Conservation (phyloP, 176 grass and related monocot genomes). For the Luzula sylvatica region DNA sequence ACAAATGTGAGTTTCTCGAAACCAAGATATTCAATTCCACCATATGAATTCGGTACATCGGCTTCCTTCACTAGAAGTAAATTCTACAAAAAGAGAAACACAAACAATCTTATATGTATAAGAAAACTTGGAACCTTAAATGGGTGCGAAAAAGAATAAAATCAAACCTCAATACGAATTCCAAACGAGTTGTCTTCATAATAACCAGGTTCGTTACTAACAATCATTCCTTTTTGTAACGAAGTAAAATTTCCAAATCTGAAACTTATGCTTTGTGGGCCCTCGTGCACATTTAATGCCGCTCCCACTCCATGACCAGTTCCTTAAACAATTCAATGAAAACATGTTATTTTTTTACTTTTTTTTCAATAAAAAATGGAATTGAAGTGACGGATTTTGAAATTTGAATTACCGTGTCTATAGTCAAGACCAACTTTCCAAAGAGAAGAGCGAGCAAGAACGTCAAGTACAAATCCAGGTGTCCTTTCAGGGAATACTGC, state of each 20-base stretch:
- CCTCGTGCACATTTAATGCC: slow-evolving; percentile 92
- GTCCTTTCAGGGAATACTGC: slow-evolving; percentile 84
- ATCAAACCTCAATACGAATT: slow-evolving; percentile 86
- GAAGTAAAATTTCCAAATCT: slow-evolving; percentile 76
- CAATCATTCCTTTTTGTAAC: slow-evolving; percentile 92
- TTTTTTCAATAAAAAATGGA: neutral
- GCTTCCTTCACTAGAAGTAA: slow-evolving; percentile 70
- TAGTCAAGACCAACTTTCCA: slow-evolving; percentile 99
- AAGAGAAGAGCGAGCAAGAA: slow-evolving; percentile 80
- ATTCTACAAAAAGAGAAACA: slow-evolving; percentile 49
- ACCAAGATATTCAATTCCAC: slow-evolving; percentile 71
- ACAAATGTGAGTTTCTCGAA: slow-evolving; percentile 97
- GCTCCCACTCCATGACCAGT: slow-evolving; percentile 98
- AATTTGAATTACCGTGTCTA: slow-evolving; percentile 65
- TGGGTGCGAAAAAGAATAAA: neutral
- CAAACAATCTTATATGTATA: slow-evolving; percentile 4
- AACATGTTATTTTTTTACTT: slow-evolving; percentile 1
- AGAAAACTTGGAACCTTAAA: too few species aligned
- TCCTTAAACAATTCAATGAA: slow-evolving; percentile 37
- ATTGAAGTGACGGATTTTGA: neutral
- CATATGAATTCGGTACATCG: slow-evolving; percentile 66
- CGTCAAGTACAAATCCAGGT: slow-evolving; percentile 91
- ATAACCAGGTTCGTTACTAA: slow-evolving; percentile 98
- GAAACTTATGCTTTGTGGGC: slow-evolving; percentile 95
- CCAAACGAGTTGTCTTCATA: slow-evolving; percentile 94